phyloP scores from a whole-genome alignment of 2,329 filamentous ascomycete genomes.

The Rhynchosporium secalis region DNA sequence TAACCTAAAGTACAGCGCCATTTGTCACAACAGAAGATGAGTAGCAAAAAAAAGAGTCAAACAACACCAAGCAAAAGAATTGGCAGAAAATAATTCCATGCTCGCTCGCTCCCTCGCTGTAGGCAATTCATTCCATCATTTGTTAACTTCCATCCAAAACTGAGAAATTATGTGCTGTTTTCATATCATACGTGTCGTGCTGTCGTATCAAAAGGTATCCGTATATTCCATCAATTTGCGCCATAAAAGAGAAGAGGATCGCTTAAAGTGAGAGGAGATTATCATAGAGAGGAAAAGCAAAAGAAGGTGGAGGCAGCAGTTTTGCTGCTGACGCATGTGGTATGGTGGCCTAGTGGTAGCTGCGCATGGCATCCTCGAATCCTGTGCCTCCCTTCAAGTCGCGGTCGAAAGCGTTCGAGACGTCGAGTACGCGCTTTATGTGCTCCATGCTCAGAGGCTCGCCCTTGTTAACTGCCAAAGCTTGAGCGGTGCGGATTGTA shows the following conservation, averaged over 20 bases:
- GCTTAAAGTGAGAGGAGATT: not conserved
- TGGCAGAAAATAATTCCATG: not conserved
- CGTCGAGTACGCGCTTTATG: slow-evolving; percentile 79
- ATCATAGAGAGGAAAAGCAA: not conserved
- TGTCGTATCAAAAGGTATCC: not conserved
- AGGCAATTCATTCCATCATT: not conserved
- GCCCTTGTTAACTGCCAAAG: slow-evolving; percentile 74
- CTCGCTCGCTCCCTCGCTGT: not conserved
- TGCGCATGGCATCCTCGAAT: slow-evolving; percentile 81
- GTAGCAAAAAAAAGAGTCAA: not conserved
- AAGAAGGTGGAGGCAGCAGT: not conserved
- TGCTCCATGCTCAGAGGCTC: slow-evolving; percentile 74
- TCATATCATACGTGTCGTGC: not conserved
- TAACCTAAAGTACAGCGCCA: slow-evolving; percentile 3
- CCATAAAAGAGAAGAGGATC: not conserved
- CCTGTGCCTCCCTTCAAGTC: slow-evolving; percentile 80
- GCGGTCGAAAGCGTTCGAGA: slow-evolving; percentile 77
- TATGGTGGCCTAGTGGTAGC: slow-evolving; percentile 54
- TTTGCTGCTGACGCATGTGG: not conserved
- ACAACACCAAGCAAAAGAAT: not conserved
- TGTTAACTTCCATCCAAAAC: not conserved
- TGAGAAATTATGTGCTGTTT: not conserved
- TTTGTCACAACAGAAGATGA: not conserved
- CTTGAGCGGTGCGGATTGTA: slow-evolving; percentile 78
- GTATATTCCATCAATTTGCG: slow-evolving; percentile 10